A percentile compares a stretch with the other conserved stretches of the same genome.
Conservation (phyloP, 129 eudicot species). For the Artemisia tridentata region DNA sequence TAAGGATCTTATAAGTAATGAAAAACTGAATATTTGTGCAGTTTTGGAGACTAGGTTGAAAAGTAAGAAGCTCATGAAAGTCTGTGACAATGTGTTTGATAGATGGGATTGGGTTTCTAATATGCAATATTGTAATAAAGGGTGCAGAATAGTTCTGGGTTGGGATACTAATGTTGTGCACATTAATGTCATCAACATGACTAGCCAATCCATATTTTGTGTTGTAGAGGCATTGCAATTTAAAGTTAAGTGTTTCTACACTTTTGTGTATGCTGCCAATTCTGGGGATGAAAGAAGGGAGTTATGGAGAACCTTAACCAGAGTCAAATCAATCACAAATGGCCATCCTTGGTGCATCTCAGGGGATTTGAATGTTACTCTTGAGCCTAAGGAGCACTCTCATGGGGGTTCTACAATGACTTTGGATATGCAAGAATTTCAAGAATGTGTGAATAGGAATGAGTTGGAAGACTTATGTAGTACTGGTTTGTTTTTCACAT, state of each 20-base stretch:
- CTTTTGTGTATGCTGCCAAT: not conserved
- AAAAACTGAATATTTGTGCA: not conserved
- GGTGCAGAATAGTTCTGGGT: not conserved
- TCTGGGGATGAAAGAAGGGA: not conserved
- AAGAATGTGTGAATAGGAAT: not conserved
- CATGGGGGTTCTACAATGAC: not conserved
- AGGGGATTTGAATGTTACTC: not conserved
- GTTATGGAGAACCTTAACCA: not conserved
- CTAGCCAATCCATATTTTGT: not conserved
- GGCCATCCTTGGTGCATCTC: not conserved
- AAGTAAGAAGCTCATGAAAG: not conserved
- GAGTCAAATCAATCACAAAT: too few species aligned
- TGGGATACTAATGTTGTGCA: not conserved
- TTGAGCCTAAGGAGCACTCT: not conserved
- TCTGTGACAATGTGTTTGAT: not conserved
- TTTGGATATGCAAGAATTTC: not conserved
- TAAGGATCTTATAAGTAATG: not conserved
- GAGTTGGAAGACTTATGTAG: not conserved
- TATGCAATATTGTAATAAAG: not conserved
- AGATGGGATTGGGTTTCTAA: not conserved
- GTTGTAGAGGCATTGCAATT: not conserved
- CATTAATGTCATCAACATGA: not conserved
- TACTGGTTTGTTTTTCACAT: not conserved
- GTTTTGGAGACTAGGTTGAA: not conserved
- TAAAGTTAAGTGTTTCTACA: not conserved